phyloP scores from a whole-genome alignment of 495 filamentous ascomycete species.

The Choiromyces venosus region DNA sequence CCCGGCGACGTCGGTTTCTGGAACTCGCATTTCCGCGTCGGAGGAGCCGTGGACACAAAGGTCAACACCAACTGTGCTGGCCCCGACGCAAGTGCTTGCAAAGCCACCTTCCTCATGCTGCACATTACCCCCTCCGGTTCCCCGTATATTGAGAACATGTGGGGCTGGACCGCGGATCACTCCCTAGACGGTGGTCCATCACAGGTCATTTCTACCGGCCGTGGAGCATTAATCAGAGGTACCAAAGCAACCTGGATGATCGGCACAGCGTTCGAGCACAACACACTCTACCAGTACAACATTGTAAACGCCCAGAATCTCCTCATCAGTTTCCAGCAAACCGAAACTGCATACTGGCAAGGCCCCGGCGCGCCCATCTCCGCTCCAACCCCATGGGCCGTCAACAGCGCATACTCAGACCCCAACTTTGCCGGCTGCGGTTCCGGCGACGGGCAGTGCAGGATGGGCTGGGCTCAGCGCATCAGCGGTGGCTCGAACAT shows the following conservation, averaged over 20 bases:
- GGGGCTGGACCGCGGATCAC: slow-evolving; percentile 56
- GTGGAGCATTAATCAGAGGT: slow-evolving; percentile 59
- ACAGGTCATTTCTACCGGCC: slow-evolving; percentile 63
- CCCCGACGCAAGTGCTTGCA: slow-evolving; percentile 46
- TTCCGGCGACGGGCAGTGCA: slow-evolving; percentile 49
- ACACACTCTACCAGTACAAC: slow-evolving; percentile 76
- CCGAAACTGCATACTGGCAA: slow-evolving; percentile 62
- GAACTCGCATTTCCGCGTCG: slow-evolving; percentile 56
- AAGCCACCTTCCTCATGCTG: slow-evolving; percentile 51
- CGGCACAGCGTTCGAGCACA: slow-evolving; percentile 73
- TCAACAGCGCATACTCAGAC: slow-evolving; percentile 50
- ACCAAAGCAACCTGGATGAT: slow-evolving; percentile 55
- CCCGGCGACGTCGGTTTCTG: slow-evolving; percentile 56
- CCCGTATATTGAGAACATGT: slow-evolving; percentile 58
- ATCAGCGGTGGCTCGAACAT: slow-evolving; percentile 57
- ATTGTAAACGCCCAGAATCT: slow-evolving; percentile 63
- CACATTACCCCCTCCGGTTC: slow-evolving; percentile 49
- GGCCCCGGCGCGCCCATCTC: slow-evolving; percentile 37
- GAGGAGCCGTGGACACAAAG: slow-evolving; percentile 50
- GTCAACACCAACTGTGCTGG: slow-evolving; percentile 46
- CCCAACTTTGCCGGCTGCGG: slow-evolving; percentile 53
- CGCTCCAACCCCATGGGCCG: slow-evolving; percentile 38
- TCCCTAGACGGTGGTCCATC: slow-evolving; percentile 53
- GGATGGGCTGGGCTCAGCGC: slow-evolving; percentile 61
- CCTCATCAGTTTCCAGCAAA: slow-evolving; percentile 72